A percentile compares a stretch with the other conserved stretches of the same genome.
phyloP scores from a whole-genome alignment of 352 stramenopile species.

The Phytophthora macrochlamydospora region DNA sequence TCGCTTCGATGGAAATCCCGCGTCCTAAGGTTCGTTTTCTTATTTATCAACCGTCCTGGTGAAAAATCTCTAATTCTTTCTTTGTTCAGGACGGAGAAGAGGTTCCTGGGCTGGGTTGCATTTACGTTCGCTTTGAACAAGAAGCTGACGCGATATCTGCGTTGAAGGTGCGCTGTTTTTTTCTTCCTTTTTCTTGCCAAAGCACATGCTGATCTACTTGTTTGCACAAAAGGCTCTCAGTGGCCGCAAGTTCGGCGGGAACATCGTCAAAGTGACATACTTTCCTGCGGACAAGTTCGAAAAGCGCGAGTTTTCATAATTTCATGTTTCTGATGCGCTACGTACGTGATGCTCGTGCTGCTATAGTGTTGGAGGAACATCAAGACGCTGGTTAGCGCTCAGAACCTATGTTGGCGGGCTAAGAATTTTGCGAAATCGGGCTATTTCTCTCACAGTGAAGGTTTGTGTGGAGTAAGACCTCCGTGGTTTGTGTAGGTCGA shows the following conservation, averaged over 20 bases:
- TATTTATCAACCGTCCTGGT: too few species aligned
- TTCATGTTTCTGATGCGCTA: not conserved
- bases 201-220: constrained; percentile 1
- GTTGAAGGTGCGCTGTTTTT: constrained; percentile 59
- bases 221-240: constrained; percentile 60
- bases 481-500: constrained; percentile 46
- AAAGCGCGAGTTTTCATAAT: constrained; percentile 64
- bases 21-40: constrained; percentile 65
- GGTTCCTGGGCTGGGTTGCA: constrained; percentile 70
- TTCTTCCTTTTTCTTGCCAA: not conserved
- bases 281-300: constrained; percentile 80
- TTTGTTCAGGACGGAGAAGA: constrained; percentile 56
- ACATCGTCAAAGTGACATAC: constrained; percentile 85
- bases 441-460: constrained; percentile 23
- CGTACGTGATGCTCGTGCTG: constrained; percentile 3
- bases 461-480: constrained; percentile 35
- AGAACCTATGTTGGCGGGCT: constrained; percentile 19
- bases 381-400: constrained; percentile 18
- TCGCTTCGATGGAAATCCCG: constrained; percentile 77
- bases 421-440: constrained; percentile 23
- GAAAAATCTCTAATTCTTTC: not conserved
- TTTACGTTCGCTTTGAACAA: constrained; percentile 81
- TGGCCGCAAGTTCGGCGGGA: constrained; percentile 87
- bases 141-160: constrained; percentile 60
- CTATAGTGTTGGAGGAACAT: constrained; percentile 4